Evolutionary conservation across 345 rosid genomes (phyloP), one percentile per base, ranked within the genome.

Genomic region (Melastoma malabathricum): DNA sequence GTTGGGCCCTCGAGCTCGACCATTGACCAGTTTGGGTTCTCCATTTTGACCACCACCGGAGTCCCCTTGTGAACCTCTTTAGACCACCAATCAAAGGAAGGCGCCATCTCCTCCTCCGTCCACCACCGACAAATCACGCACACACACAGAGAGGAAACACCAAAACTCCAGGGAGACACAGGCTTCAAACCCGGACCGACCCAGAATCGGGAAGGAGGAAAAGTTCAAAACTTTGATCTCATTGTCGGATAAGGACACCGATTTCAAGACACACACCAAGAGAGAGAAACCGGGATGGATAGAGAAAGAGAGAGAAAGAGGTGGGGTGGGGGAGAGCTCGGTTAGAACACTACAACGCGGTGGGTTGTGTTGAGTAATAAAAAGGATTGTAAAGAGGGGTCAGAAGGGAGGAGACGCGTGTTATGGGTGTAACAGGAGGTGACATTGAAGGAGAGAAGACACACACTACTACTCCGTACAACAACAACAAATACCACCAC

Each of bases 11-110:
- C 85, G 2, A 90, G 76, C 68, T 90, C 96, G 18, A 82, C 79
- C 95, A 90, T 87, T 20, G 96, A 84, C 98, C 98, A 90, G 72
- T 84, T 87, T 1, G 96, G 95, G 65, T 90, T 87, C 60, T 90
- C 95, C 96, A 90, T 87, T 65, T 84, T 90, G 34, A 90, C 85
- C 17, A 90, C 95, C 3, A 90, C 98, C 31, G 98, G 93, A 1
- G 98, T 90, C 4, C 98, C 96, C 62, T 74, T 75, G 55, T 80
- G 87, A 29, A 58, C 69, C 50, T 79, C 82, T 60, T 76, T 80
- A 3, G 68, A 73, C 93, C 95, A 84, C 89, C 87, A 87, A 59
- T 74, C 84, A 50, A 82, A 80, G 41, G 78, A 75, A 10, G 86
- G 83, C 27, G 92, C 83, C 98, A 90, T 89, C 64, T 44, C 44